phyloP scores from a whole-genome alignment of 129 eudicot species.

The Pseudognaphalium luteoalbum region DNA sequence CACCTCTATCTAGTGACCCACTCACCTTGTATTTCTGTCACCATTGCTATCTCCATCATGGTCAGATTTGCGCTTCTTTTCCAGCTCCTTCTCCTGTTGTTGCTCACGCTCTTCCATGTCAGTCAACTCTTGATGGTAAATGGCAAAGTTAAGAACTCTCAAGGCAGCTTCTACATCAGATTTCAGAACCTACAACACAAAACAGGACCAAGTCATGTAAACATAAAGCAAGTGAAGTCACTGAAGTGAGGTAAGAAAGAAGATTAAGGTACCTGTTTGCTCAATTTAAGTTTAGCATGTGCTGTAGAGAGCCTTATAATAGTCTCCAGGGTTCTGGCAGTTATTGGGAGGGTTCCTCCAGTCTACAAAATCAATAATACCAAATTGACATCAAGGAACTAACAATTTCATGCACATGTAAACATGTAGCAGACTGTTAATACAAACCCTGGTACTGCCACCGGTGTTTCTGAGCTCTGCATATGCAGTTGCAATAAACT shows the following conservation, averaged over 20 bases:
- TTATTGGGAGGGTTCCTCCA: conserved; percentile 96
- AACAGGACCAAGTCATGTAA: neutral
- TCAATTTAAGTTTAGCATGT: conserved; percentile 88
- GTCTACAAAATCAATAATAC: conserved; percentile 41
- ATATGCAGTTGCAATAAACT: conserved; percentile 91
- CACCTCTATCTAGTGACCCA: neutral
- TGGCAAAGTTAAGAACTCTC: conserved; percentile 91
- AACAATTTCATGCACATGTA: neutral
- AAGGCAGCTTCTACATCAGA: conserved; percentile 95
- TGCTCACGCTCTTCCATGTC: conserved; percentile 97
- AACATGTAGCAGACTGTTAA: conserved; percentile 8
- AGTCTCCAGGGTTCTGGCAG: conserved; percentile 98
- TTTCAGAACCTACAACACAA: conserved; percentile 53
- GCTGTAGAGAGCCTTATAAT: conserved; percentile 96
- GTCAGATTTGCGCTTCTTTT: conserved; percentile 48
- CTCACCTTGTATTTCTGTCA: conserved; percentile 34
- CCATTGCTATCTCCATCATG: conserved; percentile 40
- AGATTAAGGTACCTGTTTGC: conserved; percentile 65
- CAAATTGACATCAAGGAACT: neutral
- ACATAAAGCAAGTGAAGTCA: neutral
- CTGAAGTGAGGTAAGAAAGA: neutral
- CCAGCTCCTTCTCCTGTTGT: conserved; percentile 55
- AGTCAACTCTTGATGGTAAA: conserved; percentile 88
- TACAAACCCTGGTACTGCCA: conserved; percentile 70
- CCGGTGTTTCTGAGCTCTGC: conserved; percentile 94